Base-by-base conservation (phyloP, 345 rosid species). In the Euphorbia peplus region DNA sequence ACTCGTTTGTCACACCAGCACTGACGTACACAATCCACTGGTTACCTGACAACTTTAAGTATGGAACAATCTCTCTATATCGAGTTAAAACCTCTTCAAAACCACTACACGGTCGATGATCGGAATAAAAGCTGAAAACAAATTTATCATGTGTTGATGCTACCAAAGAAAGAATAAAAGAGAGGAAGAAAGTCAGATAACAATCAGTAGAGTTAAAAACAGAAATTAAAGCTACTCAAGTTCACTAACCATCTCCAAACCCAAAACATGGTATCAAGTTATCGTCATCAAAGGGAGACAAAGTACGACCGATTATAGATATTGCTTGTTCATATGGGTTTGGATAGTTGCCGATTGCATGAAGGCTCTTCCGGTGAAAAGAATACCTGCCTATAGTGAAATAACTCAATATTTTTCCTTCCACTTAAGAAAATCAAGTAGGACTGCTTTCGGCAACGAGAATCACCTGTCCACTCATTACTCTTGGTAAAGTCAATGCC, bases 281-380 rank as follows among this genome's bases (percentile, higher is more conserved):
- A 78, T 93, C 98, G 54, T 93, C 98, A 79, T 93, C 98, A 68
- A 93, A 93, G 44, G 95, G 89, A 69, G 95, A 84, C 78, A 93
- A 74, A 73, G 97, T 85, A 8, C 70, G 89, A 19, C 98, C 98
- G 48, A 93, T 89, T 47, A 93, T 91, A 12, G 98, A 93, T 73
- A 93, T 91, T 11, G 98, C 98, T 85, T 79, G 96, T 71, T 93
- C 96, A 35, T 93, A 93, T 9, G 97, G 98, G 80, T 93, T 93
- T 19, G 70, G 87, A 37, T 70, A 56, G 78, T 64, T 80, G 35
- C 96, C 87, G 28, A 80, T 76, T 64, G 97, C 78, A 42, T 93
- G 97, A 72, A 93, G 98, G 70, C 91, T 91, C 79, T 60, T 93
- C 56, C 96, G 75, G 67, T 81, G 76, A 74, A 91, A 93, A 47